Evolutionary conservation across 2,329 filamentous ascomycete genomes (phyloP).

Genomic region (Aspergillus udagawae): DNA sequence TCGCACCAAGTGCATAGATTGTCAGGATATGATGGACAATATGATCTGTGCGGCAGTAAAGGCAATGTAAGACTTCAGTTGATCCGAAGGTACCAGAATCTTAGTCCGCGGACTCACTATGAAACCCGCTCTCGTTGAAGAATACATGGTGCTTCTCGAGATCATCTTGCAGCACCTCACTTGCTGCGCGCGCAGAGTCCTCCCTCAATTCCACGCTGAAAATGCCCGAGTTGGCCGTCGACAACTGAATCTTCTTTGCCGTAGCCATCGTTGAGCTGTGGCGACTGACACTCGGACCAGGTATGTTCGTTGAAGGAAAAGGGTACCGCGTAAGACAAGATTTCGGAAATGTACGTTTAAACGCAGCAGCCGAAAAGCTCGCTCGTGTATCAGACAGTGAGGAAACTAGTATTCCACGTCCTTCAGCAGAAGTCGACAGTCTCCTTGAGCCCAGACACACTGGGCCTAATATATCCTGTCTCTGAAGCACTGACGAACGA

Average conservation of each 20-base stretch:
- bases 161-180: conserved; percentile 71
- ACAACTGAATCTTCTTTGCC: conserved; percentile 45
- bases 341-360: background rate
- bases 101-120: conserved; percentile 45
- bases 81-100: background rate
- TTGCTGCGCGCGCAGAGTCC: conserved; percentile 59
- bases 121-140: conserved; percentile 71
- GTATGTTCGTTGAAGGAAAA: background rate
- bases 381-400: too few species aligned
- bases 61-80: background rate
- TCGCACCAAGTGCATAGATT: conserved; percentile 70
- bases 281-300: background rate
- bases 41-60: conserved; percentile 54
- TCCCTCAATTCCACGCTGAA: conserved; percentile 48
- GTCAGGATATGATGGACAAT: conserved; percentile 74
- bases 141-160: conserved; percentile 71
- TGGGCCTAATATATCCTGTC: background rate
- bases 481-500: background rate
- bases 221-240: conserved; percentile 41
- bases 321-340: background rate
- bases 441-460: background rate
- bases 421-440: background rate
- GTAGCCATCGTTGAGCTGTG: conserved; percentile 43
- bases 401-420: too few species aligned
- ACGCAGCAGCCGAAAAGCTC: too few species aligned